Evolutionary conservation across 352 stramenopile genomes (phyloP).

Genomic region (Phytopythium delawarense): DNA sequence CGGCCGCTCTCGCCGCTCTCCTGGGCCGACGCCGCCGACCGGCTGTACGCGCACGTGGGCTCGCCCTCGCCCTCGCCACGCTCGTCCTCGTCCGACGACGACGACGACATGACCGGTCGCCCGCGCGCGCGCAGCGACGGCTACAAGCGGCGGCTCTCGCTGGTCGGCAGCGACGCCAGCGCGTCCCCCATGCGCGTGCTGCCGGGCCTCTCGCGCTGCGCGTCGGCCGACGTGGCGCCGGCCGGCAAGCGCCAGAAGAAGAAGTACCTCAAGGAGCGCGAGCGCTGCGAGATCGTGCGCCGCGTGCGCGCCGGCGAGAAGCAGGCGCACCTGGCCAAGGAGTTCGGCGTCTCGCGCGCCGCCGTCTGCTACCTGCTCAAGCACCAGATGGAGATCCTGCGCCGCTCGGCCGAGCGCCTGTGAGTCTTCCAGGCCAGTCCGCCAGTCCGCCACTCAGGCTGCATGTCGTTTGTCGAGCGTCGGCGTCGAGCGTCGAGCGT

Average conservation of each 20-base stretch:
- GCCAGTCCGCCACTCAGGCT: not conserved
- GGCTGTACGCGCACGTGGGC: constrained; percentile 13
- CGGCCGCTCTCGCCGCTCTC: constrained; percentile 4
- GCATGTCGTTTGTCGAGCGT: not conserved
- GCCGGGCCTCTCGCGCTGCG: not conserved
- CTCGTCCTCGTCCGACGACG: constrained; percentile 24
- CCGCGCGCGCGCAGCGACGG: constrained; percentile 9
- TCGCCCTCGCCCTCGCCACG: constrained; percentile 9
- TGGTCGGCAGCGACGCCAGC: constrained; percentile 15
- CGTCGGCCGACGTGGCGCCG: constrained; percentile 11
- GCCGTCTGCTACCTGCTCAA: constrained; percentile 64
- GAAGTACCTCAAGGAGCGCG: constrained; percentile 64
- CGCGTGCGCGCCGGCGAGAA: constrained; percentile 54
- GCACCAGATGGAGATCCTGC: constrained; percentile 58
- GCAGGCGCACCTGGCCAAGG: constrained; percentile 58
- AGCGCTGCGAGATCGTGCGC: constrained; percentile 62
- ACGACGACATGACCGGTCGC: constrained; percentile 14
- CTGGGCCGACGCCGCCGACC: constrained; percentile 4
- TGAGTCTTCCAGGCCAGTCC: constrained; percentile 7
- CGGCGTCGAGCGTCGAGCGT: not conserved
- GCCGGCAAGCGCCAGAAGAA: constrained; percentile 43
- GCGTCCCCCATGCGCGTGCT: constrained; percentile 6
- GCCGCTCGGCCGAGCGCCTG: constrained; percentile 34
- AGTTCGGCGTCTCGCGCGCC: constrained; percentile 58
- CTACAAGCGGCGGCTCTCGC: constrained; percentile 19